Base-by-base conservation (phyloP, 2,329 filamentous ascomycete species). In the Trichoderma breve region DNA sequence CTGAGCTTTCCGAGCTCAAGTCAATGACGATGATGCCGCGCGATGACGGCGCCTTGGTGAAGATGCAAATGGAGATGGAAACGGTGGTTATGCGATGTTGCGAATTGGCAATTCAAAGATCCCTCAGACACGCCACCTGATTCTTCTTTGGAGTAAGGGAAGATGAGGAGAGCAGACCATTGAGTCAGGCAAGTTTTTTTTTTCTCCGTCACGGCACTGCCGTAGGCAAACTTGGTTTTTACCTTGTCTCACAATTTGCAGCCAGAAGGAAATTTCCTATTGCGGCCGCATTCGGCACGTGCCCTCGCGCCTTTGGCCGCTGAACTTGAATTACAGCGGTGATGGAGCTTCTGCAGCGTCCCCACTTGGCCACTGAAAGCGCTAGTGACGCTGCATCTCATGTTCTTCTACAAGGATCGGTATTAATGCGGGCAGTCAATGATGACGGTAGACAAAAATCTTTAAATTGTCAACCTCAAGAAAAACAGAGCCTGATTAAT, bases 1-100 rank as follows among this genome's bases (percentile, higher is more conserved):
- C 66, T 47, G 66, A 69, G 39, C 66, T 26, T 36, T 34, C 28
- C n/a, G 15, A 51, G 57, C 28, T 47, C 28, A 28, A 28, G 34
- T 62, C 66, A 43, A 62, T 69, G 66, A 47, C 65, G 65, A 69
- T 14, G 55, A 67, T 39, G 51, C 36, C 24, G 66, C 55, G 65
- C 65, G 36, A 68, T 47, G 55, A 55, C 55, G 18, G 65, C 24
- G 34, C 34, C n/a, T 47, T 34, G 26, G n/a, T 21, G 55, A 60
- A n/a, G 55, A 57, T 32, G 21, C 1, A 58, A 0, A 43, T 43
- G 12, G 11, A 26, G 8, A 15, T 57, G 30, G 30, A 34, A 11
- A 18, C 15, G 65, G 36, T 28, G 65, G 11, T 60, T n/a, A 26
- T 69, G 34, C 36, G 26, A 32, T 3, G 36, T 60, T 39, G 18